Evolutionary conservation across 148 eudicot genomes (phyloP).

Genomic region (Salicornia ramosissima): DNA sequence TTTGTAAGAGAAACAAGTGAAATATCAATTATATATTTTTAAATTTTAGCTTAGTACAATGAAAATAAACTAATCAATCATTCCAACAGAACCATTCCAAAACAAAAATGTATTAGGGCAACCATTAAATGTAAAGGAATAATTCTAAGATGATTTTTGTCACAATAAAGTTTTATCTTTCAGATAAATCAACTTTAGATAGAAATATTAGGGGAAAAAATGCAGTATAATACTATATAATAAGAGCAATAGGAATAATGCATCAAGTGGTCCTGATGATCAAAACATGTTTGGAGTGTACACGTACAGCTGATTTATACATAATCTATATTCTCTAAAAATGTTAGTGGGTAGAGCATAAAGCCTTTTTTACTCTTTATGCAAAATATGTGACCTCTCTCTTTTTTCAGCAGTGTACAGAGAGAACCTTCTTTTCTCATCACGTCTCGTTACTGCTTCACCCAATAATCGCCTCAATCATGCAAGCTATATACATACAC

Average conservation of each 20-base stretch:
- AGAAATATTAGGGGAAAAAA: neutral
- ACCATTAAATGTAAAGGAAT: constrained; percentile 6
- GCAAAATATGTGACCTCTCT: constrained; percentile 30
- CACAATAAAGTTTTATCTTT: constrained; percentile 10
- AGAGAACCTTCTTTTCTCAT: constrained; percentile 41
- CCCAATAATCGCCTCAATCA: constrained; percentile 42
- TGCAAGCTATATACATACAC: constrained; percentile 36
- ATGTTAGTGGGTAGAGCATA: constrained; percentile 60
- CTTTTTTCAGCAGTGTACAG: constrained; percentile 20
- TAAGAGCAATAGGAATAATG: neutral
- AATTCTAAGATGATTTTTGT: neutral
- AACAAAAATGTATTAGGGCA: constrained; percentile 5
- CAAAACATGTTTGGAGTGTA: constrained; percentile 13
- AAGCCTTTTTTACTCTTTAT: constrained; percentile 63
- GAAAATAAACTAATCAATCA: too few species aligned
- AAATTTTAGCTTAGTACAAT: constrained; percentile 1
- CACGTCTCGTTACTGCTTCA: constrained; percentile 28
- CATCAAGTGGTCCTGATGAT: constrained; percentile 16
- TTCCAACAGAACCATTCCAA: neutral
- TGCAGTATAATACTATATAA: neutral
- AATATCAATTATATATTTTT: neutral
- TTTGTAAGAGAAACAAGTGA: neutral
- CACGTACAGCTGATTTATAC: constrained; percentile 16
- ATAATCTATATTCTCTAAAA: constrained; percentile 42
- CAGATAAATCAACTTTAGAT: constrained; percentile 6